Evolutionary conservation across 176 grass and related monocot species (phyloP), one percentile per base, ranked within the genome.

Genomic region (Pontederia paniculata): DNA sequence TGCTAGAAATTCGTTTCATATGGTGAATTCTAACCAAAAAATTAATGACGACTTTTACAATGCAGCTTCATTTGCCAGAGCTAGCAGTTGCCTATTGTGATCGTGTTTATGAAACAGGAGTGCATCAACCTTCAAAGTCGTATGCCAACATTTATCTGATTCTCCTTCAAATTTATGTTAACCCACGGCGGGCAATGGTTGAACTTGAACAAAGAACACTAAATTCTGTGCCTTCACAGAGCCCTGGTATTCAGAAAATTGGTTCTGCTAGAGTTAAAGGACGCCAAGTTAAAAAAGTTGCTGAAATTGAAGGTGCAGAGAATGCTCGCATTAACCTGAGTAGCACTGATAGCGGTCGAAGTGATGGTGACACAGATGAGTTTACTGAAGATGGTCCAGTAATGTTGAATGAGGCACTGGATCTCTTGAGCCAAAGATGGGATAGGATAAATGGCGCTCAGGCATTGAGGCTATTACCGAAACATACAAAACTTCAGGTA

Each of bases 391-490:
- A 76, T 70, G 89, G 79, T 67, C 77, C 68, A 62, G 84, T 84
- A 68, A 98, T 98, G 86, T 81, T 98, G 75, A 98, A 87, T 63
- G 83, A 98, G 71, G 83, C 93, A 66, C 56, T 98, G 66, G 77
- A 98, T 64, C 70, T 98, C 48, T 80, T 98, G 74, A 91, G 86
- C 77, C 83, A 91, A 68, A 67, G 86, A 66, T 98, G 93, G 93
- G 93, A 98, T 48, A 89, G 86, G 65, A 91, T 98, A 64, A 98
- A 98, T 84, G 93, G 86, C 81, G 83, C 83, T 57, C 93, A 98
- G 70, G 86, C 93, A 69, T 78, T 98, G 76, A 83, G 81, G 31
- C 68, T 98, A 45, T 77, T 98, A 78, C 93, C 93, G 25, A 98
- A 83, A 78, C 83, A 98, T 65, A 91, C 87, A 79, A 91, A 88